phyloP scores from a whole-genome alignment of 345 rosid genomes.

The Cardamine chenopodiifolia region DNA sequence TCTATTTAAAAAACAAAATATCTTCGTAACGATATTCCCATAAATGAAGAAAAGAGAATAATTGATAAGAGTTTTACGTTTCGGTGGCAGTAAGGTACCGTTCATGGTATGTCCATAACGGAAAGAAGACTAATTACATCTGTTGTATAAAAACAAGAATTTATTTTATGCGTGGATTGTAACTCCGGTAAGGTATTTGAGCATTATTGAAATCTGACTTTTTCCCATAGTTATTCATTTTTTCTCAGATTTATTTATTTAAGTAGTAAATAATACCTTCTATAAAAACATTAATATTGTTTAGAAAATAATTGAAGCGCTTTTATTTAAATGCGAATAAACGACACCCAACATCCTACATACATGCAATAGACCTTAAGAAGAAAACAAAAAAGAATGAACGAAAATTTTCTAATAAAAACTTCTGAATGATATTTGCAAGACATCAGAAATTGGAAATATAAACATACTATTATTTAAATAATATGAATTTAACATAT shows the following conservation, averaged over 20 bases:
- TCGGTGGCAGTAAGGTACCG: background rate
- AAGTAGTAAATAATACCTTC: background rate
- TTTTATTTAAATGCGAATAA: background rate
- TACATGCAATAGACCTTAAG: background rate
- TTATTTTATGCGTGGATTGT: background rate
- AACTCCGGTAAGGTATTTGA: background rate
- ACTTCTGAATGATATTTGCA: background rate
- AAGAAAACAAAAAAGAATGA: too few relatives aligned
- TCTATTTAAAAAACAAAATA: background rate
- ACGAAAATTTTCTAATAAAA: background rate
- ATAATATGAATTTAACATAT: background rate
- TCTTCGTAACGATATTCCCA: background rate
- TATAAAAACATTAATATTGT: too few relatives aligned
- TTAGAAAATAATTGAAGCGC: too few relatives aligned
- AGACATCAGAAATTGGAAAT: background rate
- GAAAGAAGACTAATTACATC: background rate
- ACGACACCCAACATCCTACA: background rate
- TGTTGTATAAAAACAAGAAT: background rate
- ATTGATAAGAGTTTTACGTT: background rate
- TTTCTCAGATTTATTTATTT: background rate
- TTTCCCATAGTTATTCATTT: background rate
- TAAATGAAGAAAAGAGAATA: slow-evolving; percentile 2
- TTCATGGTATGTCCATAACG: background rate
- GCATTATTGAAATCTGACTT: background rate
- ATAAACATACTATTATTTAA: background rate